Percentiles rank a stretch among this genome's conserved stretches.
These are phyloP conservation scores for Exutisphaerella laricina DNA, from an alignment of 2,329 filamentous ascomycete species.

Conservation along the genomic window DNA sequence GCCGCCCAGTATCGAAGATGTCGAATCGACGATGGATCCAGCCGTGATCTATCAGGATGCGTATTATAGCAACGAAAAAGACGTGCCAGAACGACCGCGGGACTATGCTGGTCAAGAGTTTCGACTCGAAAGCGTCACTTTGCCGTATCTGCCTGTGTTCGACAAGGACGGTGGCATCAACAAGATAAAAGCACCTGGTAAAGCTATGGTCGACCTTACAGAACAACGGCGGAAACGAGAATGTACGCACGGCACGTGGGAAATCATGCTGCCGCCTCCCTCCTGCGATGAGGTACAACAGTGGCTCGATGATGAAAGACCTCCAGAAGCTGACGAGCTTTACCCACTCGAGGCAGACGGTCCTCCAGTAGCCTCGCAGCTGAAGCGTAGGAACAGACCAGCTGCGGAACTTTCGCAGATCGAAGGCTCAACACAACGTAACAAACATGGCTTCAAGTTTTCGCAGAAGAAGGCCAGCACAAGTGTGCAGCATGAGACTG, in stretches of 20 bases:
- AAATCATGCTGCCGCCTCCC: conserved; percentile 67
- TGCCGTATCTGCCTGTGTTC: conserved; percentile 77
- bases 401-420: conserved; percentile 67
- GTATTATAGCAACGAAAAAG: conserved; percentile 75
- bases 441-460: conserved; percentile 78
- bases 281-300: conserved; percentile 60
- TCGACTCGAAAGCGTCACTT: conserved; percentile 64
- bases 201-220: conserved; percentile 44
- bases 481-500: conserved; percentile 73
- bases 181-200: conserved; percentile 53
- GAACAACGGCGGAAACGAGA: conserved; percentile 50
- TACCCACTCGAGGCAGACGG: conserved; percentile 28
- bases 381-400: conserved; percentile 31
- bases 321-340: conserved; percentile 13
- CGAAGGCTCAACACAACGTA: conserved; percentile 77
- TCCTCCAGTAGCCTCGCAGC: conserved; percentile 27
- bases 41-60: conserved; percentile 76
- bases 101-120: conserved; percentile 90
- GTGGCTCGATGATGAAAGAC: conserved; percentile 54
- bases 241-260: conserved; percentile 68
- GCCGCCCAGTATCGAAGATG: conserved; percentile 42
- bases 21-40: conserved; percentile 57
- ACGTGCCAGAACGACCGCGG: conserved; percentile 68
- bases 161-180: conserved; percentile 44
- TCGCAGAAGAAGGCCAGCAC: conserved; percentile 69